phyloP scores from a whole-genome alignment of 805 yeast genomes.

The Hanseniaspora lachancei region DNA sequence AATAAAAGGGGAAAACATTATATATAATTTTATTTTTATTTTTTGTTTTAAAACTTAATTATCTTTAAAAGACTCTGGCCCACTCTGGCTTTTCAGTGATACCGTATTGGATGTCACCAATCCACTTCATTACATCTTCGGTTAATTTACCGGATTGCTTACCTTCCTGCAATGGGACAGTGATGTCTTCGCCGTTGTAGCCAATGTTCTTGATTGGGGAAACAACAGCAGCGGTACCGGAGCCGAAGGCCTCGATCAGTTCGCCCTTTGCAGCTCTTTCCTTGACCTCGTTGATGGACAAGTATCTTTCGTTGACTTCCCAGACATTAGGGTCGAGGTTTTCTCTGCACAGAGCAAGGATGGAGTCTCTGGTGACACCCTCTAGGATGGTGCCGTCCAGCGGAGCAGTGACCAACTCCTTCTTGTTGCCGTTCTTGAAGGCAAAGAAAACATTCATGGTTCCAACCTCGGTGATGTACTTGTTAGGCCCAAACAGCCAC shows the following conservation, averaged over 20 bases:
- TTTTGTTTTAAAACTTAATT: neutral
- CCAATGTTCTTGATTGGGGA: conserved; percentile 84
- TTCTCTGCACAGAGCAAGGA: conserved; percentile 62
- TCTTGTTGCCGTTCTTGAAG: conserved; percentile 59
- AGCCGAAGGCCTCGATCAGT: conserved; percentile 86
- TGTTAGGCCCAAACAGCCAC: conserved; percentile 90
- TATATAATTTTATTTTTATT: neutral
- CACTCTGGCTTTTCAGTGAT: conserved; percentile 49
- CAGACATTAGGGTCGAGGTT: conserved; percentile 65
- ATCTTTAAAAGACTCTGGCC: conserved; percentile 26
- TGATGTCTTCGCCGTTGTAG: conserved; percentile 57
- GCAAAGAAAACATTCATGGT: conserved; percentile 92
- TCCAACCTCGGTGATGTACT: conserved; percentile 86
- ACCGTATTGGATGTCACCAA: conserved; percentile 83
- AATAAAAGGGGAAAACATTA: neutral
- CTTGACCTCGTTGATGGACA: conserved; percentile 65
- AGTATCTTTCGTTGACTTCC: conserved; percentile 72
- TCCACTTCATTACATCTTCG: conserved; percentile 68
- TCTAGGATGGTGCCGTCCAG: conserved; percentile 92
- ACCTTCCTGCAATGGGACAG: conserved; percentile 70
- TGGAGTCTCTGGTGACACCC: conserved; percentile 91
- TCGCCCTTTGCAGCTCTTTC: conserved; percentile 69
- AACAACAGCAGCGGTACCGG: conserved; percentile 96
- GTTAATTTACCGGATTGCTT: conserved; percentile 72
- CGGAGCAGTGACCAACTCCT: conserved; percentile 91